Evolutionary conservation across 2,329 filamentous ascomycete species (phyloP).

Genomic region (Alternaria postmessia): DNA sequence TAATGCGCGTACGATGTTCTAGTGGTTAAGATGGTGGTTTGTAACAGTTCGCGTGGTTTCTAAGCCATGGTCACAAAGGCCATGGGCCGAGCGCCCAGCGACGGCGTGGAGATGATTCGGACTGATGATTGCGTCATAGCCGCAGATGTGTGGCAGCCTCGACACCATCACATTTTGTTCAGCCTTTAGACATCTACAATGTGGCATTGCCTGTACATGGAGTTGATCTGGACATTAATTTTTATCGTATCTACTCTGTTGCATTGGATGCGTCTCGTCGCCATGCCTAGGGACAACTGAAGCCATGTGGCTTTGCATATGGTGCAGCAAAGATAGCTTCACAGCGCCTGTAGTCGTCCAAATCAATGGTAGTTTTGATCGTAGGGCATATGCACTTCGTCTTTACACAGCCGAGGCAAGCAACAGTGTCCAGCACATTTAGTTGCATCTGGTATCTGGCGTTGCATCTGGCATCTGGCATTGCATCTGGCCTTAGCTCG

Average conservation of each 20-base stretch:
- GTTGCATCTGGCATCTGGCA: neutral
- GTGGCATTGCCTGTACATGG: neutral
- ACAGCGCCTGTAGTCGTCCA: neutral
- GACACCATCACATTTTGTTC: neutral
- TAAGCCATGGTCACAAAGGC: neutral
- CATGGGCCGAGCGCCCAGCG: neutral
- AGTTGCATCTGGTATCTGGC: neutral
- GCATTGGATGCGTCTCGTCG: neutral
- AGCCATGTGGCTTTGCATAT: neutral
- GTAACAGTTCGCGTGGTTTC: constrained; percentile 8
- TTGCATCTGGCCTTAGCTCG: neutral
- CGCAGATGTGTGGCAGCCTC: neutral
- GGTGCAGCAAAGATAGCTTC: neutral
- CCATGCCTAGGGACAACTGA: neutral
- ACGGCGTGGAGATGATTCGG: constrained; percentile 5
- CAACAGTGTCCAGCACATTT: neutral
- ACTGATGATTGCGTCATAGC: neutral
- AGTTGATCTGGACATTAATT: neutral
- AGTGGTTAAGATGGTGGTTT: constrained; percentile 9
- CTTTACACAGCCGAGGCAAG: neutral
- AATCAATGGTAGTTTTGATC: neutral
- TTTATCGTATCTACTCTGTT: neutral
- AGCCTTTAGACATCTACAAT: neutral
- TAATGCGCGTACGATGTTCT: neutral
- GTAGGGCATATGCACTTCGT: neutral